A percentile compares a stretch with the other conserved stretches of the same genome.
phyloP scores from a whole-genome alignment of 1,139 yeast species.

The Nadsonia starkeyi-henricii region DNA sequence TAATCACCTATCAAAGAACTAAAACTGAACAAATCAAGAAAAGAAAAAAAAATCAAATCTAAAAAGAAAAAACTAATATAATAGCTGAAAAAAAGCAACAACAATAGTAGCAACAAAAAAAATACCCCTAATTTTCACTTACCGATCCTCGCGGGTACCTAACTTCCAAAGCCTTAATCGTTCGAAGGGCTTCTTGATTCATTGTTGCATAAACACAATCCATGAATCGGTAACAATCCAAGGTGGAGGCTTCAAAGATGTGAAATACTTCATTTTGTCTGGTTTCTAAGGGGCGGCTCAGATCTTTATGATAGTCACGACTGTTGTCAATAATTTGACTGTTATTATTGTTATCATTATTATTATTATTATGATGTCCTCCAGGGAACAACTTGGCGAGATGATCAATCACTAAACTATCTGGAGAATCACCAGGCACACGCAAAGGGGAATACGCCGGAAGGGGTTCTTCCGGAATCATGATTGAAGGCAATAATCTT shows the following conservation, averaged over 20 bases:
- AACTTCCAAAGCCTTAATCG: neutral
- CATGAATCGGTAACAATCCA: neutral
- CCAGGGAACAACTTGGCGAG: too few species aligned
- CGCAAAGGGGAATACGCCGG: neutral
- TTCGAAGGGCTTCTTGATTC: neutral
- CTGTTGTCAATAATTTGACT: too few species aligned
- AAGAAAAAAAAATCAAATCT: too few species aligned
- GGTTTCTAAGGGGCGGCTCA: too few species aligned
- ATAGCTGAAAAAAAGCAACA: too few species aligned
- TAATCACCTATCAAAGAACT: too few species aligned
- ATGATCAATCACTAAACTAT: conserved; percentile 1
- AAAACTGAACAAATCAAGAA: too few species aligned
- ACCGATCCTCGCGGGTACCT: neutral
- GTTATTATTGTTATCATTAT: conserved; percentile 3
- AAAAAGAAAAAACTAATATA: too few species aligned
- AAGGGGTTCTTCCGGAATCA: neutral
- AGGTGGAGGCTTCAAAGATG: neutral
- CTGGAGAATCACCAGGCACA: neutral
- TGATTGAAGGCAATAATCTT: conserved; percentile 6
- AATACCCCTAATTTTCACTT: too few species aligned
- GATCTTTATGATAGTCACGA: too few species aligned
- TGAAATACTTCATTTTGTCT: neutral
- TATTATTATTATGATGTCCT: neutral
- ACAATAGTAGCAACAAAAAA: too few species aligned
- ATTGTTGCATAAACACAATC: neutral